Conservation (phyloP, 208 protist species). For the Wallacemonas rigidus region DNA sequence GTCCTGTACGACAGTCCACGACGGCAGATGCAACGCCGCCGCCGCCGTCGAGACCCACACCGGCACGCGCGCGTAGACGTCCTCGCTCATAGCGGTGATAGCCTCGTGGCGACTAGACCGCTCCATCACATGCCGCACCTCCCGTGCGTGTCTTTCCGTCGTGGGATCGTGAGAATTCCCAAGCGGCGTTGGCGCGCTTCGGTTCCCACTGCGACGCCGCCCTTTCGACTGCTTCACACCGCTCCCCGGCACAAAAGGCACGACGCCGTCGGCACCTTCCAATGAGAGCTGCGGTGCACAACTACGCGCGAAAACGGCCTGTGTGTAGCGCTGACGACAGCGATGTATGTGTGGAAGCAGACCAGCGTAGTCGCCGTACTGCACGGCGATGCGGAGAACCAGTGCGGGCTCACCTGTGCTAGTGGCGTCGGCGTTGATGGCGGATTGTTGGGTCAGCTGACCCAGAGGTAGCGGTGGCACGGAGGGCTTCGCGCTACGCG, state of each 20-base stretch:
- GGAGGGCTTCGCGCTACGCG: not conserved
- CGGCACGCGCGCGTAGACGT: conserved; percentile 5
- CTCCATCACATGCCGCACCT: conserved; percentile 17
- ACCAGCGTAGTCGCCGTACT: conserved; percentile 25
- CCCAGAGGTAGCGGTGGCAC: conserved; percentile 6
- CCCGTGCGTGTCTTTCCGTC: not conserved
- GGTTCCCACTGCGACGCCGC: not conserved
- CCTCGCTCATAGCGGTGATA: not conserved
- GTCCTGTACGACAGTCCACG: conserved; percentile 9
- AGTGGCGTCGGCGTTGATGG: not conserved
- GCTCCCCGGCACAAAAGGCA: conserved; percentile 7
- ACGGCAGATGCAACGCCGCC: not conserved
- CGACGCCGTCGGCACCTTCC: conserved; percentile 5
- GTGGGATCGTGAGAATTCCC: not conserved
- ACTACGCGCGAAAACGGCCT: conserved; percentile 1
- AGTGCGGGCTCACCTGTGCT: not conserved
- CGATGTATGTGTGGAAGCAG: conserved; percentile 11
- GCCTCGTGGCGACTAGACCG: conserved; percentile 14
- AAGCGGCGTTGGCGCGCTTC: no score
- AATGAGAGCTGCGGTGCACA: not conserved
- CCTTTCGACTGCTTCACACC: not conserved
- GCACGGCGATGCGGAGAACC: conserved; percentile 14
- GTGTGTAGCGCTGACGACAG: conserved; percentile 6
- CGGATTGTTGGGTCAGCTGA: not conserved
- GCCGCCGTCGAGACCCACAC: conserved; percentile 1